A percentile compares a stretch with the other conserved stretches of the same genome.
These are phyloP conservation scores for Fraxinus cuspidata DNA, from an alignment of 257 asterid genomes.

Conservation along the genomic window DNA sequence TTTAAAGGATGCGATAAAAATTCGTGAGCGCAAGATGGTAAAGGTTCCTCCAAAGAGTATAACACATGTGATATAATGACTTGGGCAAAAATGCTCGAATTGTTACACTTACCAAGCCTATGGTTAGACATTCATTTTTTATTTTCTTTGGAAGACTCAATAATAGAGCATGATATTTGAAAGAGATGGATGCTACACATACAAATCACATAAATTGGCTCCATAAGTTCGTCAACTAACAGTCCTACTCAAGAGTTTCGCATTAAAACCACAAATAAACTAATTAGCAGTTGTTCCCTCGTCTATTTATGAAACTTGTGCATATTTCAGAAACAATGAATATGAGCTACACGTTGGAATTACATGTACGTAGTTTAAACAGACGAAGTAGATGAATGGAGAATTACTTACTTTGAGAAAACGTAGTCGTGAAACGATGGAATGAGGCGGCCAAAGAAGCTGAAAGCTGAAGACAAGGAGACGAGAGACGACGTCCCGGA, in stretches of 20 bases:
- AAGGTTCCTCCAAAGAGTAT: no score
- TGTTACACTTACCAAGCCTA: no score
- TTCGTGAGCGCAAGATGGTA: no score
- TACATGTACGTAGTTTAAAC: background rate
- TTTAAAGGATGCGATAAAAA: no score
- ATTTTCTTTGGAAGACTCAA: no score
- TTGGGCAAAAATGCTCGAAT: no score
- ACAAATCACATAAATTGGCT: constrained; percentile 10
- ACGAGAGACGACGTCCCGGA: constrained; percentile 52
- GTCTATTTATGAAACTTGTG: no score
- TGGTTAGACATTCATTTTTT: no score
- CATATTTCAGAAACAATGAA: background rate
- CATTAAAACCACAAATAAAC: constrained; percentile 16
- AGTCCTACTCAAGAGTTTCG: constrained; percentile 3
- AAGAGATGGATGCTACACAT: no score
- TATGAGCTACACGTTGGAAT: background rate
- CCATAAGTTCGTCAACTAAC: constrained; percentile 40
- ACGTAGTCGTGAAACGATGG: constrained; percentile 62
- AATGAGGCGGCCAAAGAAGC: constrained; percentile 77
- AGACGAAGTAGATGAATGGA: background rate
- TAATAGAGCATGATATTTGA: background rate
- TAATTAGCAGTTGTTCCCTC: no score
- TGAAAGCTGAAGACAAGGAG: constrained; percentile 61
- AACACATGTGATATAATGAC: no score
- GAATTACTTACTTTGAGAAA: constrained; percentile 42